Evolutionary conservation across 1,284 basidiomycete species (phyloP).

Genomic region (Ganoderma sp.): DNA sequence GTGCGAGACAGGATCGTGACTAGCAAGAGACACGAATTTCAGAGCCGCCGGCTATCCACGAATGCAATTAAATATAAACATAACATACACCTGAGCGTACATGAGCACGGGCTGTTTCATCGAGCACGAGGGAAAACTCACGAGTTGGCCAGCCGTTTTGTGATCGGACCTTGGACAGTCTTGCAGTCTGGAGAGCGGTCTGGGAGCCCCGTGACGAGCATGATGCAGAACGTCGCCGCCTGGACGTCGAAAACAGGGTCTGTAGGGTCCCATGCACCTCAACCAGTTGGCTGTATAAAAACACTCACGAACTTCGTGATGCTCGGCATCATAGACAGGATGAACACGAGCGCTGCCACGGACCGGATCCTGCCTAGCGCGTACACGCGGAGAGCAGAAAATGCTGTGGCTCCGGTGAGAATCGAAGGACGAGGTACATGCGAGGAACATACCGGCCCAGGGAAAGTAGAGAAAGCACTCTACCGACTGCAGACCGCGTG

Average conservation of each 20-base stretch:
- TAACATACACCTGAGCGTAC: not conserved
- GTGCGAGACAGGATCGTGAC: constrained; percentile 15
- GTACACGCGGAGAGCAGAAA: constrained; percentile 18
- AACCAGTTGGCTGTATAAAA: no score
- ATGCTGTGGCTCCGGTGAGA: constrained; percentile 6
- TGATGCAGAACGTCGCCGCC: not conserved
- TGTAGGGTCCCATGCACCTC: no score
- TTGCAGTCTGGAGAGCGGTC: not conserved
- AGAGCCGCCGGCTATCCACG: no score
- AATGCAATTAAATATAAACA: not conserved
- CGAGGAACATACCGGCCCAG: not conserved
- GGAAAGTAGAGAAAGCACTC: constrained; percentile 1
- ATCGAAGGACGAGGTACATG: not conserved
- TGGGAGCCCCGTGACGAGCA: not conserved
- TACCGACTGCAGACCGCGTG: not conserved
- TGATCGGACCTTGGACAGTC: constrained; percentile 7
- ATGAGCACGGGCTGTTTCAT: not conserved
- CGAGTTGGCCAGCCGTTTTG: not conserved
- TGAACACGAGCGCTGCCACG: constrained; percentile 6
- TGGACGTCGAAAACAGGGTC: no score
- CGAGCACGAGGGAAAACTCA: not conserved
- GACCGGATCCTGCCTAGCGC: constrained; percentile 9
- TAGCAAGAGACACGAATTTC: not conserved
- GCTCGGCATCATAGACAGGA: constrained; percentile 11
- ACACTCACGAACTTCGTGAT: constrained; percentile 16